Base-by-base conservation (phyloP, 331 rosid genomes). In the Arachis monticola region DNA sequence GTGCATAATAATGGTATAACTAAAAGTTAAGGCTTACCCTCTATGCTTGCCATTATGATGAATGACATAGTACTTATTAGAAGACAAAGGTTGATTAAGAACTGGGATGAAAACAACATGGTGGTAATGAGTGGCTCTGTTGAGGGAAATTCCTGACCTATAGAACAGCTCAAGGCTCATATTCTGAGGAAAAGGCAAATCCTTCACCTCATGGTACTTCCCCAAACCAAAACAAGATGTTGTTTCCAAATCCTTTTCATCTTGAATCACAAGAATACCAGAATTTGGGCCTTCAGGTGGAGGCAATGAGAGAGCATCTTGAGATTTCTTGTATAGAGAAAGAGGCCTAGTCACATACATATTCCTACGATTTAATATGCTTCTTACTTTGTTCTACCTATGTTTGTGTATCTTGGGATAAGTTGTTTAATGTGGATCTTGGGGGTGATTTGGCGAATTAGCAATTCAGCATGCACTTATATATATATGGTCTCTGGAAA, bases 321-420 rank as follows among this genome's bases (percentile, higher is more conserved):
- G 11, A 77, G 74, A 75, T 0, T 70, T 82, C 66, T 32, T 84
- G 75, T 48, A 89, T 70, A 57, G 8, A 1, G 94, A 89, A 4
- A 89, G 76, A 72, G 85, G 88, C 81, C 87, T 85, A n/a, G 94
- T 87, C 74, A 91, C 88, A 48, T 85, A 91, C 97, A 89, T 88
- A 38, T 38, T 38, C 57, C 9, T 75, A 2, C 51, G 40, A 41
- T 40, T 59, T 66, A 27, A 27, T 27, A 1, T 27, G 59, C 14
- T 41, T 60, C 64, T 71, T 50, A n/a, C 64, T 62, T 77, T 46
- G 52, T 71, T 45, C 13, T 61, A 35, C 7, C 57, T 69, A 32
- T 75, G n/a, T 35, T 35, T 35, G n/a, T 27, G 38, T 31, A 10
- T 22, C 41, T 11, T 5, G 1, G 64, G 53, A 31, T 7, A 66